Percentiles rank a stretch among this genome's conserved stretches.
Conservation (phyloP, 129 eudicot genomes). For the Mikania micrantha region DNA sequence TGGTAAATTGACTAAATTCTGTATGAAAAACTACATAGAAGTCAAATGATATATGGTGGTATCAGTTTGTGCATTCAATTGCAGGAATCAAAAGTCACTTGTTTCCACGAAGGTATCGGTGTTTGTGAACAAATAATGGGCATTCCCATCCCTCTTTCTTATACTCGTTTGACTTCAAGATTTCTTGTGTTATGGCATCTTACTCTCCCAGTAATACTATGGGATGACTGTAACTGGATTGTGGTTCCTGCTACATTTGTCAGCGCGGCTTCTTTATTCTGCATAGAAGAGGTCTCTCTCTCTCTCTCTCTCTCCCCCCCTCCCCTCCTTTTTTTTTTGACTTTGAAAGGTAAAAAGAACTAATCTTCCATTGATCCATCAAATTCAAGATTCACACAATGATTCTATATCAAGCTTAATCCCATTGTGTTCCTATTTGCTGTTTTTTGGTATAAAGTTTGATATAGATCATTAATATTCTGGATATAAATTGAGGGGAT, state of each 20-base stretch:
- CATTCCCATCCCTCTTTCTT: slow-evolving; percentile 87
- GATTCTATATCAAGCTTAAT: background rate
- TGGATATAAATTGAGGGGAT: background rate
- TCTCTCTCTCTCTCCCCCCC: slow-evolving; percentile 5
- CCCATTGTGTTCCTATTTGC: background rate
- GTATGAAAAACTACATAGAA: background rate
- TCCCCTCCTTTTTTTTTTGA: background rate
- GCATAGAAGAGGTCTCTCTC: slow-evolving; percentile 88
- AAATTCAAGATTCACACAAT: background rate
- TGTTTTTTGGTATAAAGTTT: background rate
- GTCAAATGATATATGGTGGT: background rate
- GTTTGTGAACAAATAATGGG: slow-evolving; percentile 87
- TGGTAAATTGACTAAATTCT: slow-evolving; percentile 43
- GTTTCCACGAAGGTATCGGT: slow-evolving; percentile 88
- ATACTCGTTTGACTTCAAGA: slow-evolving; percentile 94
- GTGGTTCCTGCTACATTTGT: slow-evolving; percentile 96
- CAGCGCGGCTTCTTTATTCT: slow-evolving; percentile 94
- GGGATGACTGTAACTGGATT: slow-evolving; percentile 99
- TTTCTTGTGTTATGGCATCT: slow-evolving; percentile 97
- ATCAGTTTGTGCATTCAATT: background rate
- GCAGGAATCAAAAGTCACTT: slow-evolving; percentile 79
- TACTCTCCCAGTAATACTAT: slow-evolving; percentile 85
- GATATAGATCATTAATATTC: background rate
- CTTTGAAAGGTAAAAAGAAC: slow-evolving; percentile 5
- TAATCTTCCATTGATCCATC: background rate